Percentiles rank a stretch among this genome's conserved stretches.
Conservation (phyloP, 2,329 filamentous ascomycete genomes). For the Aspergillus sp. region DNA sequence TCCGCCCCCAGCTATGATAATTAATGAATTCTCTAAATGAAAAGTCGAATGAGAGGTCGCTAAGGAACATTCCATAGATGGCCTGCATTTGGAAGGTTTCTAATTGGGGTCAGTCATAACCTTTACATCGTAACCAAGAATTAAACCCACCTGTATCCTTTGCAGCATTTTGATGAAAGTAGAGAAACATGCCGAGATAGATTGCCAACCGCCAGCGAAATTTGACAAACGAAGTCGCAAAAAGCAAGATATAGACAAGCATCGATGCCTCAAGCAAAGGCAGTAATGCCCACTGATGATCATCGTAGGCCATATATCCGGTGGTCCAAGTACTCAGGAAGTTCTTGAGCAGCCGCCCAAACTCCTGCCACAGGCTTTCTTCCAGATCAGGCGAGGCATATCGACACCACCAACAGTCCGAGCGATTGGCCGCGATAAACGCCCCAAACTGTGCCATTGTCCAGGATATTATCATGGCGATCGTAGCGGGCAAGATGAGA, state of each 20-base stretch:
- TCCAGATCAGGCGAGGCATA: slow-evolving; percentile 44
- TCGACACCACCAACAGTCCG: slow-evolving; percentile 50
- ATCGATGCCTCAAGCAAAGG: slow-evolving; percentile 48
- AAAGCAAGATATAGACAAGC: slow-evolving; percentile 46
- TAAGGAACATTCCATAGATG: slow-evolving; percentile 49
- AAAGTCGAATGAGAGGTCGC: slow-evolving; percentile 46
- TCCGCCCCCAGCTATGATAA: slow-evolving; percentile 35
- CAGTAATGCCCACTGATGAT: slow-evolving; percentile 53
- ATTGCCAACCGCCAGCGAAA: slow-evolving; percentile 45
- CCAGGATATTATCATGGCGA: slow-evolving; percentile 50
- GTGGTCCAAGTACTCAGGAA: slow-evolving; percentile 49
- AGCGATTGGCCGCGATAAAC: slow-evolving; percentile 44
- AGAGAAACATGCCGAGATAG: slow-evolving; percentile 42
- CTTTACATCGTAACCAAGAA: neutral
- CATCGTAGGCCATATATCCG: slow-evolving; percentile 48
- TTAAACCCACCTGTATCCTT: slow-evolving; percentile 40
- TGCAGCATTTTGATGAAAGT: slow-evolving; percentile 46
- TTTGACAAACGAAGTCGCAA: slow-evolving; percentile 41
- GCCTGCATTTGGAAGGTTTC: slow-evolving; percentile 53
- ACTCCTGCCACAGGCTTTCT: slow-evolving; percentile 41
- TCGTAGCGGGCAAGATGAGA: slow-evolving; percentile 48
- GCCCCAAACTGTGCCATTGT: slow-evolving; percentile 45
- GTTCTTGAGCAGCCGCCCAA: slow-evolving; percentile 40
- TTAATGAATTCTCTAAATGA: slow-evolving; percentile 43
- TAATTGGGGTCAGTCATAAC: slow-evolving; percentile 11